phyloP scores from a whole-genome alignment of 805 yeast species.

The Teunomyces lycoperdinae region DNA sequence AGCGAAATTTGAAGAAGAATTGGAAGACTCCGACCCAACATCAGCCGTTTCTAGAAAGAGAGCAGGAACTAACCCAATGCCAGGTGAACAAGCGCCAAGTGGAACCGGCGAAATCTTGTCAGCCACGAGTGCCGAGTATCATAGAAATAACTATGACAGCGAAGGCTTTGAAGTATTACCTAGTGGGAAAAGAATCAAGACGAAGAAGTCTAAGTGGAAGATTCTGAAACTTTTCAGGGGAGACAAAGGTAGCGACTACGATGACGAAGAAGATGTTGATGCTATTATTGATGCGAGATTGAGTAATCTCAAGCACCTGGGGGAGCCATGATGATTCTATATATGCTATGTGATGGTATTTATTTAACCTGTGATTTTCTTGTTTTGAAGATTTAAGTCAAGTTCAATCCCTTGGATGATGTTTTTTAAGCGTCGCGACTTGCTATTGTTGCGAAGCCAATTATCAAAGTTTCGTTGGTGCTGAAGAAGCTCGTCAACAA shows the following conservation, averaged over 20 bases:
- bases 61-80: slow-evolving; percentile 45
- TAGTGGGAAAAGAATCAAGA: slow-evolving; percentile 58
- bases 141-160: slow-evolving; percentile 22
- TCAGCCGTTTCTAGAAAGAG: slow-evolving; percentile 45
- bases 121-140: slow-evolving; percentile 23
- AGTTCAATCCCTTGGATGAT: slow-evolving; percentile 36
- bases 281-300: slow-evolving; percentile 54
- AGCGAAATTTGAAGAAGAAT: slow-evolving; percentile 10
- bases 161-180: slow-evolving; percentile 61
- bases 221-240: slow-evolving; percentile 40
- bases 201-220: slow-evolving; percentile 19
- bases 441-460: slow-evolving; percentile 33
- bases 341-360: background rate
- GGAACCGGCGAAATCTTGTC: slow-evolving; percentile 27
- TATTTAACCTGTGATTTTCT: slow-evolving; percentile 7
- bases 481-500: slow-evolving; percentile 30
- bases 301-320: slow-evolving; percentile 15
- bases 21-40: slow-evolving; percentile 1
- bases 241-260: slow-evolving; percentile 13
- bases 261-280: slow-evolving; percentile 42
- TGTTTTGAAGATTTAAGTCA: slow-evolving; percentile 17
- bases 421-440: slow-evolving; percentile 21
- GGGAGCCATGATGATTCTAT: slow-evolving; percentile 2
- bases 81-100: slow-evolving; percentile 53
- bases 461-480: slow-evolving; percentile 39